Percentiles rank a stretch among this genome's conserved stretches.
Conservation (phyloP, 2,329 filamentous ascomycete genomes). For the Talaromyces sp. region DNA sequence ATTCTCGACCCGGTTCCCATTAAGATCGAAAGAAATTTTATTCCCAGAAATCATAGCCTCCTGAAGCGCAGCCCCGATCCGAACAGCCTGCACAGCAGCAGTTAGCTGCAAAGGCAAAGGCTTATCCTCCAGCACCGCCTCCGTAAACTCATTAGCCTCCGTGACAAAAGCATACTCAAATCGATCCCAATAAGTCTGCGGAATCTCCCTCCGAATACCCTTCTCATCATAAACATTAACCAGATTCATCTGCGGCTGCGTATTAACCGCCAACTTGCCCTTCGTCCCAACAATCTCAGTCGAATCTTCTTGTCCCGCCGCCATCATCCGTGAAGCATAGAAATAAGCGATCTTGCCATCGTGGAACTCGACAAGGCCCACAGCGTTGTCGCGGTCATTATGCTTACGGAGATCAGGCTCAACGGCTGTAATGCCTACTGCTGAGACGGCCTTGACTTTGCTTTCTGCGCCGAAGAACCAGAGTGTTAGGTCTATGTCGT, state of each 20-base stretch:
- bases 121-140: conserved; percentile 59
- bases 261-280: conserved; percentile 66
- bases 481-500: conserved; percentile 67
- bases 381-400: conserved; percentile 63
- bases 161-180: conserved; percentile 67
- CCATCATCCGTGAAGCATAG: conserved; percentile 67
- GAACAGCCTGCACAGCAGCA: conserved; percentile 60
- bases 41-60: conserved; percentile 58
- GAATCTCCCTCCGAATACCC: conserved; percentile 63
- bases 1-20: conserved; percentile 50
- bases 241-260: conserved; percentile 58
- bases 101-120: conserved; percentile 59
- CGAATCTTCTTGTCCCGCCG: conserved; percentile 66
- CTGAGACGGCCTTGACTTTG: conserved; percentile 58
- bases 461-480: conserved; percentile 64
- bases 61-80: conserved; percentile 64
- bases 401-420: conserved; percentile 59
- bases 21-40: conserved; percentile 63
- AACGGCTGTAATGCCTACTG: conserved; percentile 60
- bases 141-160: conserved; percentile 67
- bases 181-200: conserved; percentile 64
- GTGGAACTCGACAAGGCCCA: conserved; percentile 67
- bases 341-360: conserved; percentile 66
- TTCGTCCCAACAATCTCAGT: conserved; percentile 69
- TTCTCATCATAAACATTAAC: conserved; percentile 58